phyloP scores from a whole-genome alignment of 257 asterid genomes.

The Cinchona pubescens region DNA sequence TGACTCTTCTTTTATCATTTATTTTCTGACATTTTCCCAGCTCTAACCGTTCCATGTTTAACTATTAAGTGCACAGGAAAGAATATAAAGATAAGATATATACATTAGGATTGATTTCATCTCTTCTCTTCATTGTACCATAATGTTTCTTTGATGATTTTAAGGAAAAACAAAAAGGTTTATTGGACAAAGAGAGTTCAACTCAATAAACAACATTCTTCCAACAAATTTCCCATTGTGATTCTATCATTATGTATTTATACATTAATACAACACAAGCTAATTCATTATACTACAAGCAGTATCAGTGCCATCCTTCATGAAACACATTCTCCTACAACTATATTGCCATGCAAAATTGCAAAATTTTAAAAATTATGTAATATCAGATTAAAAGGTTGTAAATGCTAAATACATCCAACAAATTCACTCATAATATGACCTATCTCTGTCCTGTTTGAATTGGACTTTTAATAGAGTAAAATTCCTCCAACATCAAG shows the following conservation, averaged over 20 bases:
- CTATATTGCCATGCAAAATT: not conserved
- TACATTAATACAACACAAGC: not conserved
- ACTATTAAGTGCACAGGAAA: too few relatives aligned
- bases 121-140: not conserved
- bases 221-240: not conserved
- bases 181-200: not conserved
- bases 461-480: not conserved
- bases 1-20: not conserved
- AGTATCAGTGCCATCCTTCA: not conserved
- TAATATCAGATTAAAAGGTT: not conserved
- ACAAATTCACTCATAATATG: not conserved
- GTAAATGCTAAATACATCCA: not conserved
- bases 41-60: not conserved
- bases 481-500: too few relatives aligned
- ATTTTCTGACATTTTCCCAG: not conserved
- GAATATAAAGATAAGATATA: not conserved
- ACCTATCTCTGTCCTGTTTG: not conserved
- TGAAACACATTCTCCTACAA: not conserved
- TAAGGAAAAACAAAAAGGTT: too few relatives aligned
- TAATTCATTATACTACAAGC: not conserved
- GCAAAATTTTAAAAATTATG: not conserved
- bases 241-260: not conserved
- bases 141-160: too few relatives aligned
- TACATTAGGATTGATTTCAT: not conserved
- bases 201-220: not conserved